Evolutionary conservation across 768 basidiomycete genomes (phyloP).

Genomic region (Lentinula edodes): DNA sequence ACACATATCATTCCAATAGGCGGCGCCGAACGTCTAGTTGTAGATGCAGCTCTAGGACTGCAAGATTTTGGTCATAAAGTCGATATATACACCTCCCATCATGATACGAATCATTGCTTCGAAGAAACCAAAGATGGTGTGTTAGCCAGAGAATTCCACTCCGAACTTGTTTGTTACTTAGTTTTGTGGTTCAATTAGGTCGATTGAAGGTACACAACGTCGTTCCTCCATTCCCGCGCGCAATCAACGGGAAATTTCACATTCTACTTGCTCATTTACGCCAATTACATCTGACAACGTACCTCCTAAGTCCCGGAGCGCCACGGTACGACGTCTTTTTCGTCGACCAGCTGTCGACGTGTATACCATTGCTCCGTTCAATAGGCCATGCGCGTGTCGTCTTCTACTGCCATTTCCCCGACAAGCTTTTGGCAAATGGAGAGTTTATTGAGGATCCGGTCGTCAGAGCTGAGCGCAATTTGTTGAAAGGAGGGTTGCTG

Average conservation of each 20-base stretch:
- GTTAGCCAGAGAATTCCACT: conserved; percentile 12
- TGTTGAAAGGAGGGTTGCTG: conserved; percentile 41
- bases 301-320: conserved; percentile 48
- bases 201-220: conserved; percentile 73
- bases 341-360: conserved; percentile 93
- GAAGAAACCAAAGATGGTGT: conserved; percentile 89
- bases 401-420: conserved; percentile 98
- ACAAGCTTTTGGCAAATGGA: conserved; percentile 82
- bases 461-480: conserved; percentile 27
- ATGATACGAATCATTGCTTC: conserved; percentile 84
- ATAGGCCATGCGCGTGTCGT: conserved; percentile 75
- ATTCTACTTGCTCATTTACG: conserved; percentile 85
- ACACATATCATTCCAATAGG: conserved; percentile 41
- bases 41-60: conserved; percentile 89
- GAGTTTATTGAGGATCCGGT: conserved; percentile 44
- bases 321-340: conserved; percentile 79
- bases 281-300: conserved; percentile 74
- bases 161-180: background rate
- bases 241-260: conserved; percentile 75
- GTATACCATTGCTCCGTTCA: conserved; percentile 73
- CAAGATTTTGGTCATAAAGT: conserved; percentile 81
- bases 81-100: conserved; percentile 89
- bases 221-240: conserved; percentile 73
- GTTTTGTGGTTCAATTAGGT: conserved; percentile 39
- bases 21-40: conserved; percentile 91